A percentile compares a stretch with the other conserved stretches of the same genome.
These are phyloP conservation scores for Nasturtium officinale DNA, from an alignment of 345 rosid species.

Conservation along the genomic window DNA sequence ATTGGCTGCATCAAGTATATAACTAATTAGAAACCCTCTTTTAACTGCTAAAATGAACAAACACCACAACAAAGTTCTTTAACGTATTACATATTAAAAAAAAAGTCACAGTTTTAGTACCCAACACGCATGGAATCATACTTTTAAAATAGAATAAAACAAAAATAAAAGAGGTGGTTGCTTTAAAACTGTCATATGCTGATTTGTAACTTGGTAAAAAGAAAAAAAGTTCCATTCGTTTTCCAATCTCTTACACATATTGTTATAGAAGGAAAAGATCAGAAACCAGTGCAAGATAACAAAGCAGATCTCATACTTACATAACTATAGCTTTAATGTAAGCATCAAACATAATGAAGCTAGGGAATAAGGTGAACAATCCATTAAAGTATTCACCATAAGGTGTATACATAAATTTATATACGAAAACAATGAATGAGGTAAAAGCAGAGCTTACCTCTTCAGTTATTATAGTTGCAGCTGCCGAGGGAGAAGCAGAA, in stretches of 20 bases:
- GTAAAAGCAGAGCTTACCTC: neutral
- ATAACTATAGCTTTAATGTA: neutral
- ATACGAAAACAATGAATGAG: neutral
- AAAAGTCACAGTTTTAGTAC: neutral
- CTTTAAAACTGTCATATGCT: neutral
- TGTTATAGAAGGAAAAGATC: neutral
- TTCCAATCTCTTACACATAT: neutral
- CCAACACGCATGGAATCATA: slow-evolving; percentile 9
- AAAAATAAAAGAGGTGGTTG: neutral
- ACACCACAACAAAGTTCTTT: neutral
- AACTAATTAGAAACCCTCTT: neutral
- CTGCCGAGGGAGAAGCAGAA: neutral
- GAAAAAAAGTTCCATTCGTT: neutral
- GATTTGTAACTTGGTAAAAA: neutral
- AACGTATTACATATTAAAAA: neutral
- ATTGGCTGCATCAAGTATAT: slow-evolving; percentile 23
- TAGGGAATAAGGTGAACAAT: neutral
- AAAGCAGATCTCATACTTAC: neutral
- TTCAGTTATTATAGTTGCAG: neutral
- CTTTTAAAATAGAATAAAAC: neutral
- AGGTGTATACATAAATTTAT: neutral
- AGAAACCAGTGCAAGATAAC: neutral
- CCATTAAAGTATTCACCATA: neutral
- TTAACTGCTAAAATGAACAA: neutral
- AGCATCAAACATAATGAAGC: neutral